Evolutionary conservation across 352 stramenopile species (phyloP).

Genomic region (Phytophthora tentaculata): DNA sequence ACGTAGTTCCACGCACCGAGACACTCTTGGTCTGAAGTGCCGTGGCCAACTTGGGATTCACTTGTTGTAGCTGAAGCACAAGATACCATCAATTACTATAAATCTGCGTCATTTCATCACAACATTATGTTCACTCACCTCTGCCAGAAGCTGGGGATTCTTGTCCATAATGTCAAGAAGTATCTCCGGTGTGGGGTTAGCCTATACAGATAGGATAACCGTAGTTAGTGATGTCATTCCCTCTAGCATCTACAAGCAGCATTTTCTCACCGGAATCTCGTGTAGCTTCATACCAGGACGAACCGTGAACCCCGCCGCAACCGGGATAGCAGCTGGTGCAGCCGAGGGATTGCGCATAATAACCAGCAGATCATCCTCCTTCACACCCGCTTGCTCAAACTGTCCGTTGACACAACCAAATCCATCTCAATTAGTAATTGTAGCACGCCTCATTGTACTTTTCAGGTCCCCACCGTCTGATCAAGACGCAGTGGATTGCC

Average conservation of each 20-base stretch:
- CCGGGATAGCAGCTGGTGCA: conserved; percentile 19
- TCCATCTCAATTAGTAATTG: background rate
- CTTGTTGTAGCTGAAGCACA: conserved; percentile 58
- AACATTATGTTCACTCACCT: conserved; percentile 41
- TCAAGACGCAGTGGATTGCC: conserved; percentile 59
- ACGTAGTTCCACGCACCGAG: conserved; percentile 43
- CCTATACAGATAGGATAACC: conserved; percentile 14
- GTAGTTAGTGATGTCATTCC: background rate
- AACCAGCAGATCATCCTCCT: conserved; percentile 76
- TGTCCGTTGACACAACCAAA: conserved; percentile 23
- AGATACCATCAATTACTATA: background rate
- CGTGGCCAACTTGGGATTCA: conserved; percentile 65
- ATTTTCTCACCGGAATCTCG: conserved; percentile 72
- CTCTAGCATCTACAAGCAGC: background rate
- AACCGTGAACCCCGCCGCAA: conserved; percentile 38
- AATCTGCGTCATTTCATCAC: background rate
- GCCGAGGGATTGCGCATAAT: conserved; percentile 54
- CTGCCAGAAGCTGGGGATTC: conserved; percentile 70
- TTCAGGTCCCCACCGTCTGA: conserved; percentile 46
- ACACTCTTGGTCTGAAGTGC: conserved; percentile 75
- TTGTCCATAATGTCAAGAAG: conserved; percentile 87
- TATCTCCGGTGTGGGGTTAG: conserved; percentile 70
- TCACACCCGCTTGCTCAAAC: conserved; percentile 77
- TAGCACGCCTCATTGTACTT: no score
- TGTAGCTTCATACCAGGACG: conserved; percentile 75